phyloP scores from a whole-genome alignment of 768 basidiomycete genomes.

The Clathrus columnatus region DNA sequence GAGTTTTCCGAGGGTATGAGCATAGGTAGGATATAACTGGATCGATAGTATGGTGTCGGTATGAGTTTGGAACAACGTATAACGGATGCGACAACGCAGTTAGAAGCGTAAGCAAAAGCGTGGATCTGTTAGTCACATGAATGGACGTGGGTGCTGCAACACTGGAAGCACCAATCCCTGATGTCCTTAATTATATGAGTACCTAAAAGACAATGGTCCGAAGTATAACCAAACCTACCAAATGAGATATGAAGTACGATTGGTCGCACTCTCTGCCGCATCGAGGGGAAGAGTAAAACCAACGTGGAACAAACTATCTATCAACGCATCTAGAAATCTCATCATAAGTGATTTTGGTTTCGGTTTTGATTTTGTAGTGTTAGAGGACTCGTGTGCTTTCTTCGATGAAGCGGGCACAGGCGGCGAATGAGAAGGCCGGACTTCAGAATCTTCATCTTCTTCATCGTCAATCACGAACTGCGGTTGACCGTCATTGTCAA shows the following conservation, averaged over 20 bases:
- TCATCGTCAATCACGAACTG: conserved; percentile 93
- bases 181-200: background rate
- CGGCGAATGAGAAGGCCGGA: no score
- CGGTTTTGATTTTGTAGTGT: no score
- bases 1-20: conserved; percentile 72
- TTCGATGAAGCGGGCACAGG: no score
- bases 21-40: conserved; percentile 41
- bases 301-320: conserved; percentile 8
- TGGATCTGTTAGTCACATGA: conserved; percentile 74
- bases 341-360: background rate
- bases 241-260: conserved; percentile 5
- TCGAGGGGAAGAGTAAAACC: conserved; percentile 7
- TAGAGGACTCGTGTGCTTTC: no score
- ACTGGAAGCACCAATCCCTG: conserved; percentile 79
- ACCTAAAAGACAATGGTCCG: background rate
- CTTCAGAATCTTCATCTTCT: conserved; percentile 38
- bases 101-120: conserved; percentile 83
- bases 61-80: conserved; percentile 60
- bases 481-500: conserved; percentile 14
- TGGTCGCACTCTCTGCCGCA: background rate
- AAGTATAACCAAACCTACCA: no score
- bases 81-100: conserved; percentile 87
- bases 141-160: conserved; percentile 55
- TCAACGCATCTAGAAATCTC: conserved; percentile 5
- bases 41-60: conserved; percentile 63